phyloP scores from a whole-genome alignment of 805 yeast species.

The Metschnikowia kofuensis region DNA sequence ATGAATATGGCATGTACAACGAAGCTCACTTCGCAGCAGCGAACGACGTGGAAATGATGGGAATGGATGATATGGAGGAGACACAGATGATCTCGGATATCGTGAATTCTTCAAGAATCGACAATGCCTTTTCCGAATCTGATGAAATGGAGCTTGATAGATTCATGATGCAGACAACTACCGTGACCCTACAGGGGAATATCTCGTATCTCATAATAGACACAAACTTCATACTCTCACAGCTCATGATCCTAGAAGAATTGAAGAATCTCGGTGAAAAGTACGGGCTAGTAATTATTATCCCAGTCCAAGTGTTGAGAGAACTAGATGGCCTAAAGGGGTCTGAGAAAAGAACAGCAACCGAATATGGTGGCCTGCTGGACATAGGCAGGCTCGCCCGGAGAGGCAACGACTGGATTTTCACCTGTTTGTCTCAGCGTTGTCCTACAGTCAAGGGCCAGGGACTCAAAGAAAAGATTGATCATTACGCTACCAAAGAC shows the following conservation, averaged over 20 bases:
- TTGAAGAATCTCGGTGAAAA: conserved; percentile 38
- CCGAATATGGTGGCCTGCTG: neutral
- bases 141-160: conserved; percentile 19
- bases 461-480: conserved; percentile 50
- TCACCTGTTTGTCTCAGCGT: conserved; percentile 50
- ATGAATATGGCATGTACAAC: neutral
- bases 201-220: conserved; percentile 61
- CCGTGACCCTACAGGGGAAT: conserved; percentile 19
- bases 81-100: conserved; percentile 43
- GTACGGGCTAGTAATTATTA: conserved; percentile 51
- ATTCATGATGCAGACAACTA: conserved; percentile 10
- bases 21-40: neutral
- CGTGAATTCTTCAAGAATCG: conserved; percentile 19
- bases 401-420: conserved; percentile 78
- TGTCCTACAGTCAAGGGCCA: conserved; percentile 63
- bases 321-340: conserved; percentile 85
- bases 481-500: conserved; percentile 52
- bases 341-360: conserved; percentile 15
- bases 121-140: conserved; percentile 5
- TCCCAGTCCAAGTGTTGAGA: conserved; percentile 67
- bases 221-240: conserved; percentile 78
- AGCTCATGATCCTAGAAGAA: conserved; percentile 55
- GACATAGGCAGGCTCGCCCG: conserved; percentile 61
- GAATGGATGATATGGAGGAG: conserved; percentile 44
- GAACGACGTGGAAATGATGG: conserved; percentile 49